phyloP scores from a whole-genome alignment of 768 basidiomycete species.

The Trametes gibbosa region DNA sequence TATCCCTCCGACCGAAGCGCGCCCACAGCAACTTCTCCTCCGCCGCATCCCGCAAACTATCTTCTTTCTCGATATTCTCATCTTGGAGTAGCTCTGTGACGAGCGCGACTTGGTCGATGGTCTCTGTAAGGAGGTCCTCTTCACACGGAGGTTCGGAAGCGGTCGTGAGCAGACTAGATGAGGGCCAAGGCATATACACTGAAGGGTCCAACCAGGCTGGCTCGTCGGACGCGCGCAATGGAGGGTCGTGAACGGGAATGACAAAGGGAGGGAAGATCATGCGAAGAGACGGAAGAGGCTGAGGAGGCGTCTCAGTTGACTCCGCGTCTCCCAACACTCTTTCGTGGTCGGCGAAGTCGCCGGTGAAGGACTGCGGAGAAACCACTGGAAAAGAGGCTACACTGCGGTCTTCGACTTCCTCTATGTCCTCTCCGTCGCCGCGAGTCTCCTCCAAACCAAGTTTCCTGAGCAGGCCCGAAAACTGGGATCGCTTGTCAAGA shows the following conservation, averaged over 20 bases:
- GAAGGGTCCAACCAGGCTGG: constrained; percentile 12
- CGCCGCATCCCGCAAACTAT: constrained; percentile 33
- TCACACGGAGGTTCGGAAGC: constrained; percentile 20
- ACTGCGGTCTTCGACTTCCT: neutral
- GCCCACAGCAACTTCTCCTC: constrained; percentile 44
- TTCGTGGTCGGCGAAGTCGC: constrained; percentile 10
- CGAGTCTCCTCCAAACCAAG: constrained; percentile 7
- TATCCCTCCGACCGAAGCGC: neutral
- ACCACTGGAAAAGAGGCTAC: neutral
- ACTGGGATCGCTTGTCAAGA: constrained; percentile 40
- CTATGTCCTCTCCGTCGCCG: constrained; percentile 14
- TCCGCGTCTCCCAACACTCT: constrained; percentile 8
- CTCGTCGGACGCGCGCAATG: neutral
- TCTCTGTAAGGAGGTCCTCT: constrained; percentile 28
- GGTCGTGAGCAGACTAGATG: neutral
- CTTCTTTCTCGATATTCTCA: constrained; percentile 33
- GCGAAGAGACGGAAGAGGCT: constrained; percentile 27
- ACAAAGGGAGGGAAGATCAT: constrained; percentile 38
- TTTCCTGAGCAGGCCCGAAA: constrained; percentile 33
- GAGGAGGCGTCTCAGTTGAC: neutral
- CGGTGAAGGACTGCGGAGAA: neutral
- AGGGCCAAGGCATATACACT: constrained; percentile 22
- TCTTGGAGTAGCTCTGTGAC: constrained; percentile 44
- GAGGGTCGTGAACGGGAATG: constrained; percentile 26
- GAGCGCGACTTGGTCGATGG: constrained; percentile 38